Evolutionary conservation across 2,329 filamentous ascomycete genomes (phyloP).

Genomic region (Ceratocystis cubensis): DNA sequence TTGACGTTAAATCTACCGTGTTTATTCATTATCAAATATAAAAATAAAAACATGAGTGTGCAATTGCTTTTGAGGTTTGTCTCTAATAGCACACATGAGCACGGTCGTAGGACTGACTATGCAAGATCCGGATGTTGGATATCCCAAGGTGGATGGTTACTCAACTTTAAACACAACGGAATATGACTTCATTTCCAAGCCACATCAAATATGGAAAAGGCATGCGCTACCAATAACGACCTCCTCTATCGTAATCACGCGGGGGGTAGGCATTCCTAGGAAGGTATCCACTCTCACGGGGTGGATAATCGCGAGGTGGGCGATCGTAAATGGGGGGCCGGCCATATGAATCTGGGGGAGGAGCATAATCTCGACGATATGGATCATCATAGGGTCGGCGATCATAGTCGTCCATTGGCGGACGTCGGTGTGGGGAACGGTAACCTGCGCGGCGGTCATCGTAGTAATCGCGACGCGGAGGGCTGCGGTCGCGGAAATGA

Average conservation of each 20-base stretch:
- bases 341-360: constrained; percentile 45
- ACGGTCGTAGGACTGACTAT: not conserved
- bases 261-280: constrained; percentile 32
- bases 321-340: constrained; percentile 45
- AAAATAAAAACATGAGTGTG: not conserved
- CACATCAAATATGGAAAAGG: not conserved
- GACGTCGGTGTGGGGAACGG: constrained; percentile 68
- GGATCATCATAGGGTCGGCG: constrained; percentile 63
- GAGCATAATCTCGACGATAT: constrained; percentile 51
- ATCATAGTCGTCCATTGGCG: constrained; percentile 64
- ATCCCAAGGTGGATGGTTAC: no score
- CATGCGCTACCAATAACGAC: constrained; percentile 36
- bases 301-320: constrained; percentile 38
- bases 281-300: constrained; percentile 40
- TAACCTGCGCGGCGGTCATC: constrained; percentile 64
- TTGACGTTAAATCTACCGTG: not conserved
- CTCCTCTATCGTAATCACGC: constrained; percentile 36
- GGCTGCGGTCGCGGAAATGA: constrained; percentile 79
- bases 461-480: constrained; percentile 77
- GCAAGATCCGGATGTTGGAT: no score
- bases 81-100: not conserved
- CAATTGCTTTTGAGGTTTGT: not conserved
- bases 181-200: not conserved
- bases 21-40: not conserved
- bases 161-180: not conserved